Evolutionary conservation across 306 rosid genomes (phyloP).

Genomic region (Cicer chorassanicum): DNA sequence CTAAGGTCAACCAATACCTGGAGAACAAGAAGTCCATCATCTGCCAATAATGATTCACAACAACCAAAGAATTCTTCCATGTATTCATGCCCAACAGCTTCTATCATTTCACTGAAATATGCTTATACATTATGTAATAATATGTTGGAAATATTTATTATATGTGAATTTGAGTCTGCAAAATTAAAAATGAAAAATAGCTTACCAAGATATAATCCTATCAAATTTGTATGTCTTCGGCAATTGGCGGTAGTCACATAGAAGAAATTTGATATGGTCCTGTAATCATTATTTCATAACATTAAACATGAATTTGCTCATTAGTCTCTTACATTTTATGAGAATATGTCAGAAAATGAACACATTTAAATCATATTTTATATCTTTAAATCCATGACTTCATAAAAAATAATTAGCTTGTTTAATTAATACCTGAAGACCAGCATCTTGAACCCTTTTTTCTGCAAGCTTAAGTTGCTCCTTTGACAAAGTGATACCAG

Average conservation of each 20-base stretch:
- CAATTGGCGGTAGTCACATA: conserved; percentile 84
- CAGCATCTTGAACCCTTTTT: conserved; percentile 69
- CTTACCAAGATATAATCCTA: conserved; percentile 89
- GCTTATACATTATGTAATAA: conserved; percentile 17
- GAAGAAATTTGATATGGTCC: conserved; percentile 74
- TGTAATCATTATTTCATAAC: conserved; percentile 40
- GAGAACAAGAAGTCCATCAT: conserved; percentile 74
- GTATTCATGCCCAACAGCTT: conserved; percentile 81
- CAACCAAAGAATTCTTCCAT: conserved; percentile 80
- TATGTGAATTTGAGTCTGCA: neutral
- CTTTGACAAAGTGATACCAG: conserved; percentile 82
- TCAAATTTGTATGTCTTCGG: conserved; percentile 62
- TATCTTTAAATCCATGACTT: neutral
- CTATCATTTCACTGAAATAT: conserved; percentile 85
- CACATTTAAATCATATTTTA: neutral
- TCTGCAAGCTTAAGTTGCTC: conserved; percentile 83
- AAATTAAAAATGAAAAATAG: conserved; percentile 12
- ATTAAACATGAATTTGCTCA: conserved; percentile 1
- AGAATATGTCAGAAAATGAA: neutral
- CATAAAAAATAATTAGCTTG: neutral
- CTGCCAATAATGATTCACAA: conserved; percentile 74
- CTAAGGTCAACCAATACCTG: conserved; percentile 55
- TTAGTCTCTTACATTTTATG: neutral
- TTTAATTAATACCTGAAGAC: conserved; percentile 65
- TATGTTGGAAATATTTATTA: conserved; percentile 8